Conservation (phyloP, 768 basidiomycete species). For the Amanita muscaria region DNA sequence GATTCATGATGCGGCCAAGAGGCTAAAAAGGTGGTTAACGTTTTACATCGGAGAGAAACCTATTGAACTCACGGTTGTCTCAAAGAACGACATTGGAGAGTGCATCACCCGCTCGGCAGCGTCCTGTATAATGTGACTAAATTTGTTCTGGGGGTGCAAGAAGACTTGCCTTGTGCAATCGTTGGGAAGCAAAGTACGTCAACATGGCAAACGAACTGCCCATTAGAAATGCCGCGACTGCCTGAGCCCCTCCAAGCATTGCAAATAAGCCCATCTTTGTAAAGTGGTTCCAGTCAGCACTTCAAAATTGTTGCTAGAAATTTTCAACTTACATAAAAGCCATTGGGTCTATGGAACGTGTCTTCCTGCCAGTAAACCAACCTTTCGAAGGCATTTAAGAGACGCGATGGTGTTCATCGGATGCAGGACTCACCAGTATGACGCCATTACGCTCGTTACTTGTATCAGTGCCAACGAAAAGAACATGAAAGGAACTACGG, state of each 20-base stretch:
- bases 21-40: conserved; percentile 33
- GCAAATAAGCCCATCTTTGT: conserved; percentile 77
- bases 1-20: conserved; percentile 82
- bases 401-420: not conserved
- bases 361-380: conserved; percentile 80
- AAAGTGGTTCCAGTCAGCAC: not conserved
- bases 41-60: not conserved
- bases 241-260: conserved; percentile 60
- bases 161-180: conserved; percentile 48
- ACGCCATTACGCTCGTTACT: conserved; percentile 58
- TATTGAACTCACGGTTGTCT: conserved; percentile 61
- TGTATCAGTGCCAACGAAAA: conserved; percentile 59
- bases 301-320: not conserved
- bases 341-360: conserved; percentile 48
- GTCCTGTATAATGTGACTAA: conserved; percentile 23
- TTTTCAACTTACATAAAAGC: conserved; percentile 63
- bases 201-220: conserved; percentile 56
- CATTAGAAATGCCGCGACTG: conserved; percentile 59
- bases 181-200: conserved; percentile 70
- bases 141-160: no score
- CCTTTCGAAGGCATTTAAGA: conserved; percentile 28
- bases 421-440: conserved; percentile 50
- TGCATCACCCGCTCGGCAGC: conserved; percentile 67
- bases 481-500: conserved; percentile 60
- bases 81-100: conserved; percentile 87